phyloP scores from a whole-genome alignment of 352 stramenopile species.

The Globisporangium solare region DNA sequence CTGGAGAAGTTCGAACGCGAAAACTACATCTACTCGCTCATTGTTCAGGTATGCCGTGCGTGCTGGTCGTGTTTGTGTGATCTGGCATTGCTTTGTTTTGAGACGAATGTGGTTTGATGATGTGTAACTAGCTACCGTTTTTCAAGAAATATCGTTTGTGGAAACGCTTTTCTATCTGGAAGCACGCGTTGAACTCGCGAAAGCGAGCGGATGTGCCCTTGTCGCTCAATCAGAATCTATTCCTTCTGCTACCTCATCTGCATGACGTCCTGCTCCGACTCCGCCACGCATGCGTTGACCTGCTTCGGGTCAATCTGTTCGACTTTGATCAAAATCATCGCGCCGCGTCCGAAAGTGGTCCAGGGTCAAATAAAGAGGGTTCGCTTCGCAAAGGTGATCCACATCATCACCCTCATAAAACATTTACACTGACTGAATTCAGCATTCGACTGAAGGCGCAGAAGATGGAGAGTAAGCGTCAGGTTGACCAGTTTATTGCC shows the following conservation, averaged over 20 bases:
- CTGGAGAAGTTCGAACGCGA: slow-evolving; percentile 90
- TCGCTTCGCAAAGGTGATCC: neutral
- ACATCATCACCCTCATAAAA: slow-evolving; percentile 32
- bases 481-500: slow-evolving; percentile 57
- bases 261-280: slow-evolving; percentile 78
- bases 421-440: slow-evolving; percentile 81
- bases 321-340: slow-evolving; percentile 21
- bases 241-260: slow-evolving; percentile 83
- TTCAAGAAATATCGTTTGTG: slow-evolving; percentile 87
- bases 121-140: slow-evolving; percentile 61
- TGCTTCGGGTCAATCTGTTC: slow-evolving; percentile 41
- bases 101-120: neutral
- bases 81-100: neutral
- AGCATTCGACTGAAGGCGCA: slow-evolving; percentile 63
- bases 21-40: slow-evolving; percentile 85
- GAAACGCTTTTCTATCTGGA: slow-evolving; percentile 91
- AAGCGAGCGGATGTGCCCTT: slow-evolving; percentile 33
- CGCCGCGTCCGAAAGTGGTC: too few relatives aligned
- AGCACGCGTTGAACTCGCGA: slow-evolving; percentile 50
- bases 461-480: slow-evolving; percentile 54
- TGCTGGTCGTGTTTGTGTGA: neutral
- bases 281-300: slow-evolving; percentile 46
- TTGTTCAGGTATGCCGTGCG: slow-evolving; percentile 48
- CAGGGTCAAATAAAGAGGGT: neutral
- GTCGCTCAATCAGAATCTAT: slow-evolving; percentile 76